phyloP scores from a whole-genome alignment of 352 stramenopile species.

The Pythium coloratum region DNA sequence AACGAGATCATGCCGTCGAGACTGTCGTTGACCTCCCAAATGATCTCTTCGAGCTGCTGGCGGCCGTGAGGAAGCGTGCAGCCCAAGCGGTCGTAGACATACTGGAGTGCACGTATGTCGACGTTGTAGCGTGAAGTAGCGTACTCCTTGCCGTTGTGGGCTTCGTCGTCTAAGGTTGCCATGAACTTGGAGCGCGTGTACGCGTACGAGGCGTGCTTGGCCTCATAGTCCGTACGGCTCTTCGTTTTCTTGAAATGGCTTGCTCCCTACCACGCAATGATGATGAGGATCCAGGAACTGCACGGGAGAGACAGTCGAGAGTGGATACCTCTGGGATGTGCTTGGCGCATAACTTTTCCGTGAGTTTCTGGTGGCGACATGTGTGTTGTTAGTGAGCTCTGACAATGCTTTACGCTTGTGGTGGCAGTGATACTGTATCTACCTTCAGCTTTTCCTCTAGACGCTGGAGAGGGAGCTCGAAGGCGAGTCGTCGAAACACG shows the following conservation, averaged over 20 bases:
- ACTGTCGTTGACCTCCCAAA: slow-evolving; percentile 84
- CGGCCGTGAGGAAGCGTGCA: slow-evolving; percentile 39
- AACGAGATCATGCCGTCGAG: slow-evolving; percentile 71
- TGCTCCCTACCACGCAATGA: not conserved
- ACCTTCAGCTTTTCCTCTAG: slow-evolving; percentile 70
- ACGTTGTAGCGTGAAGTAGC: slow-evolving; percentile 57
- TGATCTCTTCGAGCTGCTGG: slow-evolving; percentile 58
- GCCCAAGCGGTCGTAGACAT: slow-evolving; percentile 63
- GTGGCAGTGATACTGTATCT: not conserved
- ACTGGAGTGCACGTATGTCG: slow-evolving; percentile 39
- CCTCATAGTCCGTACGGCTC: slow-evolving; percentile 34
- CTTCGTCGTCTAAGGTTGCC: slow-evolving; percentile 56
- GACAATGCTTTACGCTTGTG: too few relatives aligned
- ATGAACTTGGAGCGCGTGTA: slow-evolving; percentile 49
- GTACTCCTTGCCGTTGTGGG: slow-evolving; percentile 51
- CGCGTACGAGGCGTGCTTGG: slow-evolving; percentile 40
- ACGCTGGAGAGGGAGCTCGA: slow-evolving; percentile 60
- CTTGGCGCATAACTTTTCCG: slow-evolving; percentile 39
- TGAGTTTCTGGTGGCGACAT: slow-evolving; percentile 36
- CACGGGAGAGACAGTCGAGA: not conserved
- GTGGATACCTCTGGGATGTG: slow-evolving; percentile 21
- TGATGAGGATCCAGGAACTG: not conserved
- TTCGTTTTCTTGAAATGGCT: slow-evolving; percentile 18
- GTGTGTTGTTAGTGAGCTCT: not conserved
- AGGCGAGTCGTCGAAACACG: slow-evolving; percentile 67